phyloP scores from a whole-genome alignment of 2,329 filamentous ascomycete genomes.

The Hyphodiscus sp. region DNA sequence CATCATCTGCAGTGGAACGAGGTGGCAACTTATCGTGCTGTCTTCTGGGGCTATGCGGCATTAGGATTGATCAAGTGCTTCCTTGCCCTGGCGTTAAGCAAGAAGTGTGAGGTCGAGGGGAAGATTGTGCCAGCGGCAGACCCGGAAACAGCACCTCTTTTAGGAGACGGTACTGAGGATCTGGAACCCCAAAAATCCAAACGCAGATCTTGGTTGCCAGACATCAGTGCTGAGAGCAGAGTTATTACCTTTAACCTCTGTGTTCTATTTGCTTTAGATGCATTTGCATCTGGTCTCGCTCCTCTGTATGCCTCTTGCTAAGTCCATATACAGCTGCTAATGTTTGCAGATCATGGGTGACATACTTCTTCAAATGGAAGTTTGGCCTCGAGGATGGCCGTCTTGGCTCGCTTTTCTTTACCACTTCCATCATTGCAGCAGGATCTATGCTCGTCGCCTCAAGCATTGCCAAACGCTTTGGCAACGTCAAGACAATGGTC shows the following conservation, averaged over 20 bases:
- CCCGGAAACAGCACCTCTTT: conserved; percentile 24
- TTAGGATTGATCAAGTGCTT: conserved; percentile 52
- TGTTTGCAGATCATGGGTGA: conserved; percentile 48
- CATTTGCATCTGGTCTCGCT: conserved; percentile 64
- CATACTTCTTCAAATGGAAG: conserved; percentile 47
- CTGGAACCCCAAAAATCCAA: conserved; percentile 20
- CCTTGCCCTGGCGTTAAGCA: conserved; percentile 43
- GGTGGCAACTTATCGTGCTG: conserved; percentile 43
- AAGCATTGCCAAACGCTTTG: conserved; percentile 47
- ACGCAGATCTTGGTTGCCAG: conserved; percentile 39
- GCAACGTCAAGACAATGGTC: conserved; percentile 66
- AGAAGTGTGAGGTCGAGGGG: conserved; percentile 33
- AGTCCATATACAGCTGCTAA: conserved; percentile 34
- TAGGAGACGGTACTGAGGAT: conserved; percentile 19
- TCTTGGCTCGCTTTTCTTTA: conserved; percentile 50
- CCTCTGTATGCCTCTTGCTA: conserved; percentile 39
- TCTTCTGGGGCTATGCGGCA: conserved; percentile 52
- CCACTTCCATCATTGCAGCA: conserved; percentile 45
- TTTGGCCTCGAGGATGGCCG: conserved; percentile 42
- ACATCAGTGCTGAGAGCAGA: conserved; percentile 50
- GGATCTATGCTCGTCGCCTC: conserved; percentile 46
- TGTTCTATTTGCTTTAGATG: conserved; percentile 61
- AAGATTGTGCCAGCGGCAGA: conserved; percentile 26
- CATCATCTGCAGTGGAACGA: conserved; percentile 36
- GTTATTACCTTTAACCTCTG: conserved; percentile 54